Percentiles rank a stretch among this genome's conserved stretches.
These are phyloP conservation scores for Eutrema heterophyllum DNA, from an alignment of 345 rosid genomes.

Conservation along the genomic window DNA sequence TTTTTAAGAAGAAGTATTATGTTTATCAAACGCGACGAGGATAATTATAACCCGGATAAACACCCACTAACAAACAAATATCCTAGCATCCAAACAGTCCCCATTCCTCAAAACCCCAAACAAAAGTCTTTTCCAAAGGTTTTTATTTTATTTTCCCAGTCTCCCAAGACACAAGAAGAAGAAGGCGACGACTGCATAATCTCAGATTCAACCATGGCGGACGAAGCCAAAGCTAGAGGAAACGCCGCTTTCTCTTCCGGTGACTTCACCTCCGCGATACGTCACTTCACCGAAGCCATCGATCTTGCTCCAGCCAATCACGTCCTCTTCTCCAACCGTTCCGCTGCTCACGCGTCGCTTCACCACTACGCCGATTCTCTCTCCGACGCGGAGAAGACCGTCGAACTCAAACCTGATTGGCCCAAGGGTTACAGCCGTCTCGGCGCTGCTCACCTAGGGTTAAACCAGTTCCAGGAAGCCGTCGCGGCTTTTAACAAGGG, in stretches of 20 bases:
- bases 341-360: constrained; percentile 88
- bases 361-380: constrained; percentile 62
- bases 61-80: background rate
- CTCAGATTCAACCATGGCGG: constrained; percentile 46
- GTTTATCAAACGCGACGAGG: constrained; percentile 1
- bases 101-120: constrained; percentile 1
- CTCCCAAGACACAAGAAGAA: background rate
- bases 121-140: background rate
- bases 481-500: constrained; percentile 68
- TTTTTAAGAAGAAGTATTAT: background rate
- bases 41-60: background rate
- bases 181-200: background rate
- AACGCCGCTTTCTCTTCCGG: constrained; percentile 94
- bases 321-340: constrained; percentile 90
- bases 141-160: background rate
- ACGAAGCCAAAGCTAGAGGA: constrained; percentile 76
- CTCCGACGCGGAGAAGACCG: constrained; percentile 77
- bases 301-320: constrained; percentile 66
- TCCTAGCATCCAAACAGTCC: constrained; percentile 3
- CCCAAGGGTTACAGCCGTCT: constrained; percentile 85
- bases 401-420: constrained; percentile 87
- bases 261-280: constrained; percentile 62
- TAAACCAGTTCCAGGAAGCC: constrained; percentile 53
- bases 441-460: constrained; percentile 77
- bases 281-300: constrained; percentile 80